Evolutionary conservation across 2,329 filamentous ascomycete genomes (phyloP).

Genomic region (Xylaria sp.): DNA sequence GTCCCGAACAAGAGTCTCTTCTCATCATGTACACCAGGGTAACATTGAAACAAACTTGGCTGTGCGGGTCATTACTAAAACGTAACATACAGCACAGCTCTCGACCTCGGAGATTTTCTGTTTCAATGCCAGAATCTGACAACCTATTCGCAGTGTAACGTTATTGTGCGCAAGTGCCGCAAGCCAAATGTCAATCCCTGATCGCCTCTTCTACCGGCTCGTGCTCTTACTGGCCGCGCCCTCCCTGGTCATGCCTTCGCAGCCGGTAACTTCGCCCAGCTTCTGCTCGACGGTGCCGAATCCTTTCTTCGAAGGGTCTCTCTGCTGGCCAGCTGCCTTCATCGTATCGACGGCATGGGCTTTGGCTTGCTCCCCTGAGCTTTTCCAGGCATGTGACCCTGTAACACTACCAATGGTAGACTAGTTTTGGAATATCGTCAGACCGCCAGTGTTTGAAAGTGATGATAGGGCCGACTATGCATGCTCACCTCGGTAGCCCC

Average conservation of each 20-base stretch:
- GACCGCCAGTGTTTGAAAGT: not conserved
- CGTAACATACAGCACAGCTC: not conserved
- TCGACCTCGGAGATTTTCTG: not conserved
- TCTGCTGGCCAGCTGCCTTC: slow-evolving; percentile 53
- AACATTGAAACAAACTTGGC: not conserved
- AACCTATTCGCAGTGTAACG: not conserved
- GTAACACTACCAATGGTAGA: slow-evolving; percentile 56
- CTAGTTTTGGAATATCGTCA: slow-evolving; percentile 33
- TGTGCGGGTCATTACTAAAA: not conserved
- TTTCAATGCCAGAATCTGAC: not conserved
- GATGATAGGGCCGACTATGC: not conserved
- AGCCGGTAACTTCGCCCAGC: slow-evolving; percentile 58
- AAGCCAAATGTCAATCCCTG: not conserved
- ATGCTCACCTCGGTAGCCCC: slow-evolving; percentile 56
- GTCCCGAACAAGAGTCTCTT: not conserved
- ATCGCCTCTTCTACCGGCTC: slow-evolving; percentile 19
- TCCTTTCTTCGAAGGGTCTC: slow-evolving; percentile 51
- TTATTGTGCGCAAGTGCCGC: not conserved
- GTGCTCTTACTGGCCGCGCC: slow-evolving; percentile 47
- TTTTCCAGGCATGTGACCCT: slow-evolving; percentile 57
- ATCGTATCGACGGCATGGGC: slow-evolving; percentile 55
- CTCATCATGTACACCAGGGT: not conserved
- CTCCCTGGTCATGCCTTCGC: slow-evolving; percentile 64
- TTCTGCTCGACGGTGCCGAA: slow-evolving; percentile 61
- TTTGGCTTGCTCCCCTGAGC: slow-evolving; percentile 60